These are phyloP conservation scores for Globisporangium acanthophoron DNA, from an alignment of 352 stramenopile genomes.

Conservation along the genomic window DNA sequence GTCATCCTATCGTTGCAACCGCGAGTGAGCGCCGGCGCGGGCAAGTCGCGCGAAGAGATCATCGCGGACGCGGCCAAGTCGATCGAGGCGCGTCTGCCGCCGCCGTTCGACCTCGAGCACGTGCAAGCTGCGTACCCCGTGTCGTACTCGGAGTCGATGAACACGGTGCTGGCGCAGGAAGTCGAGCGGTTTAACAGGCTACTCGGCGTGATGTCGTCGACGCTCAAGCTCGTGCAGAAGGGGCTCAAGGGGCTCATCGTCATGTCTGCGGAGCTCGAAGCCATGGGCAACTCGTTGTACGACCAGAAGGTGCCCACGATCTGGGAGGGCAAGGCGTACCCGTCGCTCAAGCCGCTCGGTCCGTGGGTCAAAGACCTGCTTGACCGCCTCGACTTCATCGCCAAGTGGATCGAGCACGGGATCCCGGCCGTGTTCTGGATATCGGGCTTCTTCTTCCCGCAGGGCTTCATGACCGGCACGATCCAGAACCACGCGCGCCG, in stretches of 20 bases:
- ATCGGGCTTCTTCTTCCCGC: constrained; percentile 91
- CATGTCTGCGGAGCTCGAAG: constrained; percentile 82
- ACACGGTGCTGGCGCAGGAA: constrained; percentile 91
- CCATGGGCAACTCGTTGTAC: constrained; percentile 82
- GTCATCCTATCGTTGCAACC: constrained; percentile 84
- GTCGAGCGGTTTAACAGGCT: constrained; percentile 84
- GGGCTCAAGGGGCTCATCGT: constrained; percentile 78
- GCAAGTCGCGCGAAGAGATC: constrained; percentile 74
- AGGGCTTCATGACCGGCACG: constrained; percentile 89
- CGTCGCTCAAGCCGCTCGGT: constrained; percentile 85
- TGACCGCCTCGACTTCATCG: constrained; percentile 66
- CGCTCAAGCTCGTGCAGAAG: constrained; percentile 63
- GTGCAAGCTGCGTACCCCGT: constrained; percentile 86
- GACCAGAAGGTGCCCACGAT: constrained; percentile 86
- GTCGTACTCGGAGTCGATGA: constrained; percentile 92
- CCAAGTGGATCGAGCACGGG: constrained; percentile 65
- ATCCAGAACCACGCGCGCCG: constrained; percentile 91
- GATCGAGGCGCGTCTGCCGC: constrained; percentile 60
- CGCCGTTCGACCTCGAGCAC: constrained; percentile 71
- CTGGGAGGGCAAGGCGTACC: constrained; percentile 89
- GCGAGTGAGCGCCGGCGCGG: constrained; percentile 50
- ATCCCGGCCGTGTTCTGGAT: constrained; percentile 88
- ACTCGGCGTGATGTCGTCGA: constrained; percentile 55
- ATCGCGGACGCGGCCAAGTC: constrained; percentile 66
- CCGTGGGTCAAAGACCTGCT: constrained; percentile 88